Percentiles rank a stretch among this genome's conserved stretches.
phyloP scores from a whole-genome alignment of 2,329 filamentous ascomycete genomes.

The Ambrosiella beaveri region DNA sequence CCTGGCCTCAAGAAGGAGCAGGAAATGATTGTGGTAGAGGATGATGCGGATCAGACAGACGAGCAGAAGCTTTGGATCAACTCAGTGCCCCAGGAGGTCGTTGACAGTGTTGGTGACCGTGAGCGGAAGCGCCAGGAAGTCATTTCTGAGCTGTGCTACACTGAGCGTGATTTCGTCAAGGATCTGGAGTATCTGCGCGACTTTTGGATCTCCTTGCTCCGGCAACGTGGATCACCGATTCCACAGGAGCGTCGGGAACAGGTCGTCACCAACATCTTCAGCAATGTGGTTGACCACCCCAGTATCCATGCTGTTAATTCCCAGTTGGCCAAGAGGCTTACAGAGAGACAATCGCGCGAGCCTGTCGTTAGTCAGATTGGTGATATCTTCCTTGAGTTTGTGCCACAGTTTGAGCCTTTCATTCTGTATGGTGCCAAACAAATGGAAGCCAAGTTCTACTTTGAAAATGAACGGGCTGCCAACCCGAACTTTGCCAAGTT shows the following conservation, averaged over 20 bases:
- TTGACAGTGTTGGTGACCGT: constrained; percentile 70
- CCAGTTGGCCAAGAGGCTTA: constrained; percentile 71
- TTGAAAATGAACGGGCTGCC: constrained; percentile 81
- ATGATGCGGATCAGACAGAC: constrained; percentile 67
- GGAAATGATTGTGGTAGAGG: constrained; percentile 47
- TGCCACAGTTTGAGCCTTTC: constrained; percentile 85
- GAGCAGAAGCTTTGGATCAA: constrained; percentile 99
- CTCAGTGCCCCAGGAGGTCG: constrained; percentile 86
- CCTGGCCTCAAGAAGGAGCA: constrained; percentile 60
- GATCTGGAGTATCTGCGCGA: constrained; percentile 93
- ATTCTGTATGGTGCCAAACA: constrained; percentile 94
- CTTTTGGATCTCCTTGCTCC: constrained; percentile 92
- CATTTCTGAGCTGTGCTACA: constrained; percentile 97
- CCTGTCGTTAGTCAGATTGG: constrained; percentile 80
- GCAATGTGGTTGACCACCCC: constrained; percentile 72
- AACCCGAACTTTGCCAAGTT: constrained; percentile 79
- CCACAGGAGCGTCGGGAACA: constrained; percentile 74
- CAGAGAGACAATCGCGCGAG: constrained; percentile 73
- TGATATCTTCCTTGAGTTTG: constrained; percentile 85
- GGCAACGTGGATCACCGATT: constrained; percentile 69
- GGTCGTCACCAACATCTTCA: constrained; percentile 88
- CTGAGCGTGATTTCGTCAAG: constrained; percentile 96
- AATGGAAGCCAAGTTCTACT: constrained; percentile 91
- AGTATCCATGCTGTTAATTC: constrained; percentile 82
- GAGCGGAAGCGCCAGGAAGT: constrained; percentile 98